phyloP scores from a whole-genome alignment of 2,329 filamentous ascomycete species.

The Scytalidium lignicola region DNA sequence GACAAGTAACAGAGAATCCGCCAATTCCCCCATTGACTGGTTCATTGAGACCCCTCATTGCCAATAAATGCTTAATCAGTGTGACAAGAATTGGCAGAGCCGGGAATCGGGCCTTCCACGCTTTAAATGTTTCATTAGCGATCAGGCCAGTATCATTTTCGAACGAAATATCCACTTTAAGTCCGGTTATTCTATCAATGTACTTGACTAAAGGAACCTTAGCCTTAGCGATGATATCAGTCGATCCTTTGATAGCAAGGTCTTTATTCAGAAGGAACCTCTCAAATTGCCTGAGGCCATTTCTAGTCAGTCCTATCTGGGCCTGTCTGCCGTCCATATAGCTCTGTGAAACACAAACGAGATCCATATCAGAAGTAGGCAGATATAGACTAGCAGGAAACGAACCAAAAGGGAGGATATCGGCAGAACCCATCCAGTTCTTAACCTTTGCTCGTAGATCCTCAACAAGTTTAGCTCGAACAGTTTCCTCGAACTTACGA shows the following conservation, averaged over 20 bases:
- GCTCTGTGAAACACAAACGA: constrained; percentile 67
- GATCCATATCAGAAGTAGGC: constrained; percentile 85
- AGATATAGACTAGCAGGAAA: constrained; percentile 78
- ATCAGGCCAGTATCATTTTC: constrained; percentile 80
- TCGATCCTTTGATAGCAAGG: constrained; percentile 52
- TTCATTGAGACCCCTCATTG: constrained; percentile 87
- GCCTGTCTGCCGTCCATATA: constrained; percentile 51
- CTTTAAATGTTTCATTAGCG: constrained; percentile 73
- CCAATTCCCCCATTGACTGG: constrained; percentile 87
- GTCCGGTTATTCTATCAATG: constrained; percentile 67
- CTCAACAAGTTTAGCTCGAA: constrained; percentile 68
- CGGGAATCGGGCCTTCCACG: constrained; percentile 76
- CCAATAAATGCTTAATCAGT: constrained; percentile 85
- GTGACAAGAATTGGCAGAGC: constrained; percentile 83
- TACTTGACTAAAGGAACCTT: constrained; percentile 93
- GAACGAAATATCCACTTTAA: constrained; percentile 91
- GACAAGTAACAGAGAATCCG: constrained; percentile 89
- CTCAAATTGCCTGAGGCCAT: constrained; percentile 54
- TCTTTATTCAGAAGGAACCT: constrained; percentile 49
- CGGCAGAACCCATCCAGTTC: constrained; percentile 38
- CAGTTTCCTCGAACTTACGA: constrained; percentile 66
- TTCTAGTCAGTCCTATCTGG: constrained; percentile 31
- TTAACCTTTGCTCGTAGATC: constrained; percentile 60
- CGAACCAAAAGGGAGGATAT: constrained; percentile 80
- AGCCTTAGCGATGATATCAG: constrained; percentile 67